Base-by-base conservation (phyloP, 2,329 filamentous ascomycete genomes). In the Alternaria gansuensis region DNA sequence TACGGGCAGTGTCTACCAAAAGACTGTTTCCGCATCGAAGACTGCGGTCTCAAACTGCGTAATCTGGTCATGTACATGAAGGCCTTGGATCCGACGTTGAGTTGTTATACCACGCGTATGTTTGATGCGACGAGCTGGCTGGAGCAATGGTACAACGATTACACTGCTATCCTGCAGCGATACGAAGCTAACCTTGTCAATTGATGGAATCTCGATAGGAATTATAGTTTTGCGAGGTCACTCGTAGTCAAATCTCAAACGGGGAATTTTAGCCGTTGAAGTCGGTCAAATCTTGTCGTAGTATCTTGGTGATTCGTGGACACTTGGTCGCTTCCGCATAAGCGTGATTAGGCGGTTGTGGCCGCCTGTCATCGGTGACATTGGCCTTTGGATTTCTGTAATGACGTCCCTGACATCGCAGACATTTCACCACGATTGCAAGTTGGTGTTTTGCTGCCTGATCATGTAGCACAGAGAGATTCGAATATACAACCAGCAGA, bases 81-180 rank as follows among this genome's bases (percentile, higher is more conserved):
- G 41, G 37, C 24, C 31, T 36, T 69, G 6, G 70, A 72, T 56
- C 68, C 70, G 1, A 70, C 65, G 3, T 44, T 72, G 57, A 71
- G 66, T 58, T 69, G 63, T 36, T 71, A 49, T 17, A 69, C 70
- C 8, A 71, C 67, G 17, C 67, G 67, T n/a, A 53, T 72, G 58
- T 57, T 72, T 24, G 68, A 72, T 34, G 70, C 70, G 44, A 68
- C 68, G n/a, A 51, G 60, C 13, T 72, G 68, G 70, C 46, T 72
- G 50, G 67, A 66, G 57, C 56, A 66, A 17, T 72, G 70, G 70
- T 66, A 70, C 26, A 63, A 64, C 10, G 66, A 72, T 40, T 72
- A 69, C 33, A 62, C 40, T 26, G 57, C 60, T 11, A 71, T 72
- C 31, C 39, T 72, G 36, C 52, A 40, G 53, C 66, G 66, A 21